phyloP scores from a whole-genome alignment of 345 rosid species.

The Eucalyptus pauciflora region DNA sequence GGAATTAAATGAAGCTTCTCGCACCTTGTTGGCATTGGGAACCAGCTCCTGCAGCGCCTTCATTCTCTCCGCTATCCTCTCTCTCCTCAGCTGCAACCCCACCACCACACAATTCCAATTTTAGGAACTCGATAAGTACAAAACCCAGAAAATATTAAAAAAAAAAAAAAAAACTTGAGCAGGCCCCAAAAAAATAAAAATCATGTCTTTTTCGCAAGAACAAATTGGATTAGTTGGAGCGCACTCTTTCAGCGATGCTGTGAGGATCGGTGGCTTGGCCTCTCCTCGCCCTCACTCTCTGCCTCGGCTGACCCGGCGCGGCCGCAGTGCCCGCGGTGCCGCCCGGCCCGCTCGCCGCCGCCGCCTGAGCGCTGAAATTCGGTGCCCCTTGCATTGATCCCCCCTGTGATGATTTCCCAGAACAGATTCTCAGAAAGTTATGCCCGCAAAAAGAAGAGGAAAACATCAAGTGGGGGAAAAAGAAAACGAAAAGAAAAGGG shows the following conservation, averaged over 20 bases:
- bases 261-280: conserved; percentile 99
- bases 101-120: not conserved
- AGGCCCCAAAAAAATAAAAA: not conserved
- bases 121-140: not conserved
- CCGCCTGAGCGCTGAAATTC: conserved; percentile 24
- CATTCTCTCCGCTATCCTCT: conserved; percentile 97
- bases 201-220: not conserved
- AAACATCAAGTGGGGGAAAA: not conserved
- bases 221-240: not conserved
- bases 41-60: conserved; percentile 96
- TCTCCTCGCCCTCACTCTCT: conserved; percentile 84
- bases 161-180: not conserved
- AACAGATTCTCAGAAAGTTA: not conserved
- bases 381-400: conserved; percentile 15
- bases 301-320: conserved; percentile 59
- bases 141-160: not conserved
- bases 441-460: not conserved
- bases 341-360: conserved; percentile 28
- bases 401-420: not conserved
- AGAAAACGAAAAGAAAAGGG: not conserved
- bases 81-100: conserved; percentile 68
- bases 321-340: conserved; percentile 13
- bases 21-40: conserved; percentile 94
- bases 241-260: conserved; percentile 93
- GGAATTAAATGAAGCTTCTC: not conserved